Conservation (phyloP, 805 yeast genomes). For the Jamesozyma hellenica region DNA sequence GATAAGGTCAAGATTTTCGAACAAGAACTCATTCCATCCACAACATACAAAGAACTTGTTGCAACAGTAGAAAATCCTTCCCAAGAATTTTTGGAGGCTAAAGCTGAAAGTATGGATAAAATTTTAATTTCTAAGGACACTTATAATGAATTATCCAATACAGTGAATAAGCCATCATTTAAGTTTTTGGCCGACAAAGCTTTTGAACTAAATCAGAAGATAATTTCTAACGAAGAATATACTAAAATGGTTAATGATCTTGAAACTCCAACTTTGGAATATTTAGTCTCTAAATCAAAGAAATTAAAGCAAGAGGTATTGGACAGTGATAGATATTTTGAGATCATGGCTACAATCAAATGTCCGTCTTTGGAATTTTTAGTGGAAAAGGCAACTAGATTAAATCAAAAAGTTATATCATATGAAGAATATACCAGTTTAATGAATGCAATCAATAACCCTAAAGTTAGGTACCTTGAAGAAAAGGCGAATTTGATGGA, state of each 20-base stretch:
- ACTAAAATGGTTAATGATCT: constrained; percentile 3
- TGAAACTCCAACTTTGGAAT: constrained; percentile 7
- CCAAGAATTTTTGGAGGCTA: constrained; percentile 1
- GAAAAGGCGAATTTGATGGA: constrained; percentile 17
- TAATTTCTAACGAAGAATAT: constrained; percentile 10
- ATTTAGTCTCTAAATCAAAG: background rate
- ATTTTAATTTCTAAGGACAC: constrained; percentile 12
- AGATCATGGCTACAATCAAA: constrained; percentile 1
- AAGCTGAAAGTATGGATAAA: constrained; percentile 11
- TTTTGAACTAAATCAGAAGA: constrained; percentile 10
- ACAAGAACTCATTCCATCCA: background rate
- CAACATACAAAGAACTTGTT: constrained; percentile 1
- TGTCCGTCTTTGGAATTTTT: constrained; percentile 10
- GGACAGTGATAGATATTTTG: constrained; percentile 2
- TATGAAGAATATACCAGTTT: constrained; percentile 2
- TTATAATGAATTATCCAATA: constrained; percentile 5
- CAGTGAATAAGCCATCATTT: constrained; percentile 6
- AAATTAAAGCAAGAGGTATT: background rate
- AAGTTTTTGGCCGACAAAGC: constrained; percentile 12
- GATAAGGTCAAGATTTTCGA: constrained; percentile 1
- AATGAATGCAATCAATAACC: constrained; percentile 1
- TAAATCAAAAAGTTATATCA: background rate
- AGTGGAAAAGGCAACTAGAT: constrained; percentile 13
- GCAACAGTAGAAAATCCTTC: constrained; percentile 10
- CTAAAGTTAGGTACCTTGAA: constrained; percentile 10